Evolutionary conservation across 225 moss, liverwort and hornwort genomes (phyloP), one percentile per base, ranked within the genome.

Genomic region (Pleurozium schreberi): DNA sequence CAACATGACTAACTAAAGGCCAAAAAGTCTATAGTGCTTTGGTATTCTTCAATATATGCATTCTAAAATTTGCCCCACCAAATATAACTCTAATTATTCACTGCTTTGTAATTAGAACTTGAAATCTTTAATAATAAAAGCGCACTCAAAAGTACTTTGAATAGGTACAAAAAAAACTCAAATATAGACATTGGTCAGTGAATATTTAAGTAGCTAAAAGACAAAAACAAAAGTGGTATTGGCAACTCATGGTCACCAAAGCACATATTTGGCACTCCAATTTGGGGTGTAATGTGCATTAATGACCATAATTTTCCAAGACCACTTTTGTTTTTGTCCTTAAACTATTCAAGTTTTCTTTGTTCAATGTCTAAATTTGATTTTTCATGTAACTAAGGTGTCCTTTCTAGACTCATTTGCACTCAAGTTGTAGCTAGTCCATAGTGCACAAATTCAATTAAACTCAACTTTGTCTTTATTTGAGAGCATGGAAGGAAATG

Each of bases 341-440:
- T 22, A 1, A 21, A 5, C 13, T 12, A 30, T 7, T 10, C 3
- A 47, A 8, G 5, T 20, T 50, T 49, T 20, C 52, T 13, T 33
- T 75, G 5, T 22, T 23, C 13, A 36, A 9, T 34, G 14, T 23
- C 0, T 34, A 0, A 76, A 36, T 5, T 34, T 52, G 34, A 34
- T 3, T 50, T 76, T 22, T 22, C 0, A 5, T 8, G 1, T 3
- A 34, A 0, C 2, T 8, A 22, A n/a, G n/a, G n/a, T n/a, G n/a
- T n/a, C n/a, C n/a, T n/a, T n/a, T n/a, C n/a, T n/a, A n/a, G n/a
- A n/a, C n/a, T n/a, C n/a, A n/a, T n/a, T n/a, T n/a, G n/a, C n/a
- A n/a, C n/a, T n/a, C n/a, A n/a, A n/a, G n/a, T n/a, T n/a, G n/a
- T n/a, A n/a, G n/a, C n/a, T n/a, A n/a, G n/a, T n/a, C n/a, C n/a